Evolutionary conservation across 345 rosid genomes (phyloP), one percentile per base, ranked within the genome.

Genomic region (Punica granatum): DNA sequence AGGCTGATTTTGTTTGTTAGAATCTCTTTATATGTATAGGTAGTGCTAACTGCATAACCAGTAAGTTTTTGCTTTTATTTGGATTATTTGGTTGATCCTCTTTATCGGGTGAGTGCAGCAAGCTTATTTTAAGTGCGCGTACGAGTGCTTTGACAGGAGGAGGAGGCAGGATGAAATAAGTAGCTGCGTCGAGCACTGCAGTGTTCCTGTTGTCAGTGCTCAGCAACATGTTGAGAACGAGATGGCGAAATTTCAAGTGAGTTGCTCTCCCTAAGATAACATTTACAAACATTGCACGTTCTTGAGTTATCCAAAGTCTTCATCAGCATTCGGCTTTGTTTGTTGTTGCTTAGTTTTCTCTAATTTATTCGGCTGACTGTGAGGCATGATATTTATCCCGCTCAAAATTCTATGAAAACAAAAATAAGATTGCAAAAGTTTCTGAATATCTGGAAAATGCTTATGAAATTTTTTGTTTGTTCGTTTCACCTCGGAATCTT

Each of bases 81-180:
- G 26, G 35, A 32, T 66, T 41, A 25, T 30, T 69, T 3, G 21
- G 21, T 46, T 46, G 66, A 33, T 18, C 33, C 16, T 42, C 58
- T 23, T 14, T 65, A 37, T 28, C 67, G 25, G 49, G 49, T 66
- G 51, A 35, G 72, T 81, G 84, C 96, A 88, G 98, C 90, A 87
- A 92, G 96, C 97, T 6, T 92, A 90, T 75, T 90, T 92, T 92
- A 92, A 84, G 61, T 92, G 96, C 73, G 98, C 96, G 3, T 81
- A 88, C 21, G 92, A 85, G 67, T 92, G 98, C 90, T 90, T 90
- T 71, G 98, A 92, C 77, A 76, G 92, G 77, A 82, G 79, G 51
- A 77, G 88, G 69, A 85, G 74, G 62, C 90, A 90, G 73, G 92
- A 92, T 60, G 97, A 90, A 72, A 86, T 92, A 41, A 79, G 87